Conservation (phyloP, 2,329 filamentous ascomycete species). For the Diaporthe citri region DNA sequence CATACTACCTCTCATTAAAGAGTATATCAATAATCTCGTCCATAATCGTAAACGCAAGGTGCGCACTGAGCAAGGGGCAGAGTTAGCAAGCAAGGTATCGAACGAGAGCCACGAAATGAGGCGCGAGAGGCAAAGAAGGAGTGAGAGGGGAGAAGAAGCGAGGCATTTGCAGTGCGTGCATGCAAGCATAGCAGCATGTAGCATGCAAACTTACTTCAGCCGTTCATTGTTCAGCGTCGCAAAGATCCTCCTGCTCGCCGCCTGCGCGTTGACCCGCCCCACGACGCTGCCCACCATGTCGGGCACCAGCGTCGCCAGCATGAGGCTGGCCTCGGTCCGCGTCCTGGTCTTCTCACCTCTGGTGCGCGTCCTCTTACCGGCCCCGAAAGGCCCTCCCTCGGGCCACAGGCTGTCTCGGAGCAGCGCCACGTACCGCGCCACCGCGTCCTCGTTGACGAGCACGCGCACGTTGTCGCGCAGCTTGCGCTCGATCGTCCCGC, state of each 20-base stretch:
- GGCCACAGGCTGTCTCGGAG: conserved; percentile 88
- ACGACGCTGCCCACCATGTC: conserved; percentile 95
- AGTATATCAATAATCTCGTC: conserved; percentile 77
- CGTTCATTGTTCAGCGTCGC: conserved; percentile 91
- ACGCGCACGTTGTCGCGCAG: conserved; percentile 85
- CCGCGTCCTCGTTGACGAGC: conserved; percentile 80
- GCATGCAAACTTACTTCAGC: conserved; percentile 79
- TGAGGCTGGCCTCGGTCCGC: conserved; percentile 86
- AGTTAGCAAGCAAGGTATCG: conserved; percentile 15
- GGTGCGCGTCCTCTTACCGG: conserved; percentile 69
- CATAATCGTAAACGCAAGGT: conserved; percentile 77
- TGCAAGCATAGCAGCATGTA: too few relatives aligned
- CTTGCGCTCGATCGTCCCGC: conserved; percentile 95
- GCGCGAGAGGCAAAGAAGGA: too few relatives aligned
- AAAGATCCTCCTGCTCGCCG: conserved; percentile 88
- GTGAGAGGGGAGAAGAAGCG: neutral
- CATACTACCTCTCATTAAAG: conserved; percentile 61
- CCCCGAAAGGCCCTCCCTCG: conserved; percentile 57
- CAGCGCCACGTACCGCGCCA: conserved; percentile 80
- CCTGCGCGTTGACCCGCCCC: conserved; percentile 89
- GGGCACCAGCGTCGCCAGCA: conserved; percentile 90
- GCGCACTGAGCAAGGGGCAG: conserved; percentile 60
- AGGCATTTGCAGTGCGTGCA: neutral
- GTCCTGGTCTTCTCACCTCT: conserved; percentile 81
- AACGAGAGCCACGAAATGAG: neutral